phyloP scores from a whole-genome alignment of 163 green algal species.

The Prototheca cutis region DNA sequence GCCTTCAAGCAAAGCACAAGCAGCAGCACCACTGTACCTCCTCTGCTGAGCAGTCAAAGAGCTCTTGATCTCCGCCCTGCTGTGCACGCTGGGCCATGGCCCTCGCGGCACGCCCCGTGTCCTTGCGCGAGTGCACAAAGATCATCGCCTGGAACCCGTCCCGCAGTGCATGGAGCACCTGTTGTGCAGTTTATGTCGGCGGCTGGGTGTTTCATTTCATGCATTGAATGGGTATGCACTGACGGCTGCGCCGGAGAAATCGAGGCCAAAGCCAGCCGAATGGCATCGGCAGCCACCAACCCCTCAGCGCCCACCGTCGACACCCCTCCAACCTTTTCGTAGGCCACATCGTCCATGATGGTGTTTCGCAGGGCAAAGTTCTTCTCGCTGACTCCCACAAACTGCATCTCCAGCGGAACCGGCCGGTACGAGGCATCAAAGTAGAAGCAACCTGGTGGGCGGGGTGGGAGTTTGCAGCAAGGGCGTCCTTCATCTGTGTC shows the following conservation, averaged over 20 bases:
- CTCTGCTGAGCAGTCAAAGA: slow-evolving; percentile 47
- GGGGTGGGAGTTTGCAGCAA: slow-evolving; percentile 1
- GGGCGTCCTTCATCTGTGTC: not conserved
- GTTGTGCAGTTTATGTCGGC: too few relatives aligned
- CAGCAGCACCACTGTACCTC: too few relatives aligned
- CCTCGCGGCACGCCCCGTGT: slow-evolving; percentile 87
- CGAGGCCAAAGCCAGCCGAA: too few relatives aligned
- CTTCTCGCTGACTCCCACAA: slow-evolving; percentile 81
- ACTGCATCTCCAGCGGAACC: slow-evolving; percentile 80
- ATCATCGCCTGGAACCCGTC: slow-evolving; percentile 94
- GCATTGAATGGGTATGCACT: too few relatives aligned
- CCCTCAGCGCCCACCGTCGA: too few relatives aligned
- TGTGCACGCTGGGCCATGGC: slow-evolving; percentile 44
- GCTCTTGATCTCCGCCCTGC: slow-evolving; percentile 28
- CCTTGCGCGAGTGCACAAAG: slow-evolving; percentile 97
- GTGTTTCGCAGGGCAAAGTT: slow-evolving; percentile 62
- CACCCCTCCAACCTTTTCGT: too few relatives aligned
- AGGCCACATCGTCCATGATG: slow-evolving; percentile 89
- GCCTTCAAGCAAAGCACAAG: too few relatives aligned
- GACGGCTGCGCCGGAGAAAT: too few relatives aligned
- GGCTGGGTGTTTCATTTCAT: too few relatives aligned
- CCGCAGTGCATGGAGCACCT: slow-evolving; percentile 63
- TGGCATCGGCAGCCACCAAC: too few relatives aligned
- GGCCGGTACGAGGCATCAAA: slow-evolving; percentile 92
- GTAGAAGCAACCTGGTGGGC: slow-evolving; percentile 75